Conservation (phyloP, 1,284 basidiomycete species). For the Boletus semigastroideus region DNA sequence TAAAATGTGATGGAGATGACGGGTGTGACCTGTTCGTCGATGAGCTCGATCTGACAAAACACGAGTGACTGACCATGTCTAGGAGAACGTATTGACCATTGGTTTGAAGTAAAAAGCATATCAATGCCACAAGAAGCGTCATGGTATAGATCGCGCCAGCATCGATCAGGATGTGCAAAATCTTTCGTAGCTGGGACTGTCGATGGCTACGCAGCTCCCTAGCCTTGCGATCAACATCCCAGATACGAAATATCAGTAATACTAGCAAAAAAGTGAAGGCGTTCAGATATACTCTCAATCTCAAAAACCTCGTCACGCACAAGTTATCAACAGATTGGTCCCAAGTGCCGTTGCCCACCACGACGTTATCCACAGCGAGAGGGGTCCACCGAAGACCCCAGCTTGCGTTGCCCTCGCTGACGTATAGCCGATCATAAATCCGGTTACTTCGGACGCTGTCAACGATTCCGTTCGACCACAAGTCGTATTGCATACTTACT, state of each 20-base stretch:
- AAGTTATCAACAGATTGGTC: slow-evolving; percentile 21
- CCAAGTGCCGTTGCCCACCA: slow-evolving; percentile 13
- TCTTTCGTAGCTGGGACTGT: slow-evolving; percentile 10
- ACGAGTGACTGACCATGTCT: slow-evolving; percentile 13
- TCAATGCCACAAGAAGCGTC: slow-evolving; percentile 12
- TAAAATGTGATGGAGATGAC: slow-evolving; percentile 8
- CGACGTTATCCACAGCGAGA: slow-evolving; percentile 18
- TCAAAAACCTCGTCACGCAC: slow-evolving; percentile 6
- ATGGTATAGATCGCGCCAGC: slow-evolving; percentile 23
- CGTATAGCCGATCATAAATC: slow-evolving; percentile 4
- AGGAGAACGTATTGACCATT: slow-evolving; percentile 20
- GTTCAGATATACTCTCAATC: not conserved
- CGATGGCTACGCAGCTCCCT: not conserved
- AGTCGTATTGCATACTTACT: slow-evolving; percentile 8
- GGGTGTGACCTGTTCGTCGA: slow-evolving; percentile 3
- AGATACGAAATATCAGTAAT: slow-evolving; percentile 22
- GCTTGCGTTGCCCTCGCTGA: not conserved
- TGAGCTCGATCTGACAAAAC: not conserved
- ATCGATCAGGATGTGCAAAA: slow-evolving; percentile 22
- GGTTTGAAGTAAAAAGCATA: slow-evolving; percentile 4
- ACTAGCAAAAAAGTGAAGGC: not conserved
- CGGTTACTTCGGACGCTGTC: slow-evolving; percentile 14
- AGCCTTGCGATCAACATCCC: slow-evolving; percentile 17
- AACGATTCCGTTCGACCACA: not conserved
- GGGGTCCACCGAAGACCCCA: slow-evolving; percentile 11